Evolutionary conservation across 176 grass and related monocot species (phyloP), one percentile per base, ranked within the genome.

Genomic region (Poa pratensis): DNA sequence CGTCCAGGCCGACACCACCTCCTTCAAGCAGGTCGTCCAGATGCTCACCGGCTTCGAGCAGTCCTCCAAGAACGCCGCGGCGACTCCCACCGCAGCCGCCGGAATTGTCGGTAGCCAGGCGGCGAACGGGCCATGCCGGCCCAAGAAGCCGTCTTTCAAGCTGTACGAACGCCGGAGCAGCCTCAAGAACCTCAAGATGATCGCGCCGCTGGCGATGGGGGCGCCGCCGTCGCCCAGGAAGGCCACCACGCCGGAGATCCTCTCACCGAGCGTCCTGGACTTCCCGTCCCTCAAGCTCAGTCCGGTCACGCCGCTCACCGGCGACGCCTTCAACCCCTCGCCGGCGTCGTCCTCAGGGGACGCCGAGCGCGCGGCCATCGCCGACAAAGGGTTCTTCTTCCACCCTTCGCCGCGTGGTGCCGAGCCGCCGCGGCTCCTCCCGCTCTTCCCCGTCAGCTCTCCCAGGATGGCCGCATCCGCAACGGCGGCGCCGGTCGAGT

Each of bases 11-110:
- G 97, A 99, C 90, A 83, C 92, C 45, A 13, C 88, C 35, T 94
- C 97, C 52, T 99, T 99, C 90, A 99, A 99, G 91, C 91, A 96
- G 83, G 93, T 99, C 51, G 96, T 99, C 80, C 96, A 99, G 90
- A 96, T 99, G 96, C 93, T 99, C 65, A 99, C 96, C 49, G 96
- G 96, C 69, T 86, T 91, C 69, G 82, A 90, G 61, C 88, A 84
- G 82, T 68, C 88, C 42, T 37, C 26, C 83, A 93, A 85, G 57
- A 63, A 58, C 40, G 54, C 64, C 86, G 20, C 87, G 7, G 24
- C 78, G 19, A 22, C 76, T 27, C 2, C 74, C 46, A 23, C 52
- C 30, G 27, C 80, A 4, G 55, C 19, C 67, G 45, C 8, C 54
- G 68, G 86, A 10, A 55, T 40, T 8, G 62, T 43, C 60, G 45